A percentile compares a stretch with the other conserved stretches of the same genome.
phyloP scores from a whole-genome alignment of 2,329 filamentous ascomycete species.

The Emmonsiellopsis sp. region DNA sequence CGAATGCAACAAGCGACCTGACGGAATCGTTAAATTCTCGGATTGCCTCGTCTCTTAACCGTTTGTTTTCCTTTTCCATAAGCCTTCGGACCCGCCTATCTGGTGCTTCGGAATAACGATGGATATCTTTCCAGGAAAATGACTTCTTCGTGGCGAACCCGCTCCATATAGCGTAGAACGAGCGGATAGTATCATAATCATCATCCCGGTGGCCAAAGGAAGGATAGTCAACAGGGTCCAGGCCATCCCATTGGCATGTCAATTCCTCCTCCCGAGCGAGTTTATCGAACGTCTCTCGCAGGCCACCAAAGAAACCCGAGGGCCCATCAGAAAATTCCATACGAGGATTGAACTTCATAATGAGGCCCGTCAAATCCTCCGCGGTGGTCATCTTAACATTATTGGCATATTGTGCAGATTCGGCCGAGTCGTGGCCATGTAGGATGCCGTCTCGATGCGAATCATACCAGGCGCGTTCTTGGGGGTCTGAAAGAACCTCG shows the following conservation, averaged over 20 bases:
- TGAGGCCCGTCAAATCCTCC: conserved; percentile 67
- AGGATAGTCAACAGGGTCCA: conserved; percentile 60
- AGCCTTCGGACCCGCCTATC: conserved; percentile 72
- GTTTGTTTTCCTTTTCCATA: conserved; percentile 95
- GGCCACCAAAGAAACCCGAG: conserved; percentile 74
- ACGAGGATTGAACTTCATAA: conserved; percentile 69
- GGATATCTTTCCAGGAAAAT: conserved; percentile 84
- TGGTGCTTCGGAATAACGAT: conserved; percentile 74
- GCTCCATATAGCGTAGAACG: conserved; percentile 75
- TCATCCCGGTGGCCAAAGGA: conserved; percentile 73
- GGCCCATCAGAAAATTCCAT: conserved; percentile 74
- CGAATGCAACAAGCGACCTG: conserved; percentile 73
- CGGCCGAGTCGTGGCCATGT: conserved; percentile 45
- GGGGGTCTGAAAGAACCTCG: conserved; percentile 88
- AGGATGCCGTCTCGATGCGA: conserved; percentile 83
- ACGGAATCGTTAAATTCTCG: conserved; percentile 92
- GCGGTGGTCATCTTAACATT: conserved; percentile 70
- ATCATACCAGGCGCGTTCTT: conserved; percentile 97
- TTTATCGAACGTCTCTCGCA: conserved; percentile 68
- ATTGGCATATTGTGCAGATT: conserved; percentile 50
- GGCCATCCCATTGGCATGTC: conserved; percentile 60
- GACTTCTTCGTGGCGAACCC: conserved; percentile 75
- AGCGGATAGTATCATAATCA: conserved; percentile 60
- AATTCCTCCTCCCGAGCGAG: conserved; percentile 71
- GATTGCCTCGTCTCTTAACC: conserved; percentile 68